phyloP scores from a whole-genome alignment of 2,329 filamentous ascomycete genomes.

The Teratosphaeria gauchensis region DNA sequence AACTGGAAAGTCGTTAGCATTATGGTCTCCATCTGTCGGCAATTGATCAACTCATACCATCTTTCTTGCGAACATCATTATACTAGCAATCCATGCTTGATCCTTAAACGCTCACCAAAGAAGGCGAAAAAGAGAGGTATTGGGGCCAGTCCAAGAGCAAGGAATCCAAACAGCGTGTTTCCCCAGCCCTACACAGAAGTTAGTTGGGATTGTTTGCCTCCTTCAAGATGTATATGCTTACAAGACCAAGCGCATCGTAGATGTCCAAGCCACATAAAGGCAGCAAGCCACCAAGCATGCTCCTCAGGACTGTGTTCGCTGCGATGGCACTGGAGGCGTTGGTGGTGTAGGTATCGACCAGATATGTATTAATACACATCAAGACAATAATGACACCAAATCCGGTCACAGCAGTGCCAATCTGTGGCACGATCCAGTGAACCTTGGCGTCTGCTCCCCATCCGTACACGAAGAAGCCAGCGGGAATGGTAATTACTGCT shows the following conservation, averaged over 20 bases:
- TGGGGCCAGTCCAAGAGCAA: constrained; percentile 37
- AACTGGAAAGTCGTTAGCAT: neutral
- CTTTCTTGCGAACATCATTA: neutral
- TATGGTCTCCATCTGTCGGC: neutral
- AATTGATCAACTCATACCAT: neutral
- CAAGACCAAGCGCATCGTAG: constrained; percentile 48
- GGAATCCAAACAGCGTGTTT: constrained; percentile 45
- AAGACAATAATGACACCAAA: constrained; percentile 18
- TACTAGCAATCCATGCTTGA: constrained; percentile 2
- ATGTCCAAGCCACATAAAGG: constrained; percentile 49
- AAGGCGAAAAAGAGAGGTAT: constrained; percentile 36
- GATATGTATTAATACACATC: constrained; percentile 35
- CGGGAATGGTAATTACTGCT: constrained; percentile 11
- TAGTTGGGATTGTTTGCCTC: neutral
- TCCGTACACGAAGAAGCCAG: constrained; percentile 23
- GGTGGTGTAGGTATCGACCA: constrained; percentile 44
- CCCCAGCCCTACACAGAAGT: constrained; percentile 43
- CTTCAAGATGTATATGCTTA: neutral
- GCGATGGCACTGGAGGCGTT: constrained; percentile 56
- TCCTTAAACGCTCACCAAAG: constrained; percentile 32
- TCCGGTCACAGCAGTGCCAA: constrained; percentile 20
- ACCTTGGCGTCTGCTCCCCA: constrained; percentile 4
- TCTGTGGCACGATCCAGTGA: constrained; percentile 14
- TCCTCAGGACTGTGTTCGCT: constrained; percentile 52
- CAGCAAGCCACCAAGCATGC: constrained; percentile 47